Conservation (phyloP, 345 rosid genomes). For the Brassica juncea region DNA sequence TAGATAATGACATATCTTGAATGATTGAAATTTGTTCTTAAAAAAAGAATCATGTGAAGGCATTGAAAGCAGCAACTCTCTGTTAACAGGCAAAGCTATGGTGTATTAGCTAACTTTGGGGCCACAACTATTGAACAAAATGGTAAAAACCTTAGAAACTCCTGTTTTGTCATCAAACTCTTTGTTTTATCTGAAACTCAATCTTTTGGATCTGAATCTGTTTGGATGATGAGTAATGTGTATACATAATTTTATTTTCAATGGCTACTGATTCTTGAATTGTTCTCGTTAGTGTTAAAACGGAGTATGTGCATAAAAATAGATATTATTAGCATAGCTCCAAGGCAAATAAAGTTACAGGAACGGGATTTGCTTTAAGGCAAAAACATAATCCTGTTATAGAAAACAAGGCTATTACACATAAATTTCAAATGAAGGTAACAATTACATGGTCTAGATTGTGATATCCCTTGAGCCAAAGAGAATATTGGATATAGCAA, state of each 20-base stretch:
- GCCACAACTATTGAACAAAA: constrained; percentile 41
- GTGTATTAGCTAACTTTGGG: constrained; percentile 40
- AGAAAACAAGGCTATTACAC: constrained; percentile 26
- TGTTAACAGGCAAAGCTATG: constrained; percentile 34
- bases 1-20: constrained; percentile 31
- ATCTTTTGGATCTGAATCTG: constrained; percentile 10
- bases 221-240: neutral
- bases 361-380: constrained; percentile 33
- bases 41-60: constrained; percentile 35
- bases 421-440: constrained; percentile 10
- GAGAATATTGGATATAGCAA: constrained; percentile 15
- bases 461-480: constrained; percentile 19
- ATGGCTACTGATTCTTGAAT: constrained; percentile 9
- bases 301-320: constrained; percentile 14
- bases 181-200: constrained; percentile 23
- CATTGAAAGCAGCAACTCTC: constrained; percentile 35
- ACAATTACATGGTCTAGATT: constrained; percentile 12
- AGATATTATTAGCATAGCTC: constrained; percentile 32
- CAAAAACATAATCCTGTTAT: constrained; percentile 20
- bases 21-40: constrained; percentile 35
- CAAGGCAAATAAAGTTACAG: constrained; percentile 18
- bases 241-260: neutral
- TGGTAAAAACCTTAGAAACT: constrained; percentile 38
- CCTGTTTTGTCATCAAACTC: constrained; percentile 34
- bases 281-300: constrained; percentile 6